Evolutionary conservation across 371 early-diverging fungal genomes (phyloP).

Genomic region (Zychaea mexicana): DNA sequence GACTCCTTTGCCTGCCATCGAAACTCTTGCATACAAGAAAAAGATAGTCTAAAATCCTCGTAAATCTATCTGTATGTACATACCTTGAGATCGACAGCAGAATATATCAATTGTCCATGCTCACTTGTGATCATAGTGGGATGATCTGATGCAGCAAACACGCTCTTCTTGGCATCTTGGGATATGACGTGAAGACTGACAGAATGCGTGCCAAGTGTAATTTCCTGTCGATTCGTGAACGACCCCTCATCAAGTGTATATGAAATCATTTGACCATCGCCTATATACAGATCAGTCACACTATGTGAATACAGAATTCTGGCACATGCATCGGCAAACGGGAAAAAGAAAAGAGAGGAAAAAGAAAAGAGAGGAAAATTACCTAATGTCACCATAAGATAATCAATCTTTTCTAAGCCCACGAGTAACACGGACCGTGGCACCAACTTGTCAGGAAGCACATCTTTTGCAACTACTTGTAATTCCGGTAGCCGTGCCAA

Average conservation of each 20-base stretch:
- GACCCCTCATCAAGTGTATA: slow-evolving; percentile 46
- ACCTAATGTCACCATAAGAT: slow-evolving; percentile 79
- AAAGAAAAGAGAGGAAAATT: slow-evolving; percentile 5
- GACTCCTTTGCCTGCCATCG: too few species aligned
- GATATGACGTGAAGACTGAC: slow-evolving; percentile 60
- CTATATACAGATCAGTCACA: slow-evolving; percentile 28
- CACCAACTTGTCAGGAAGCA: slow-evolving; percentile 48
- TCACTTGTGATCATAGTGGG: slow-evolving; percentile 79
- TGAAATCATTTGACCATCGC: slow-evolving; percentile 77
- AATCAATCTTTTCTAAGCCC: slow-evolving; percentile 60
- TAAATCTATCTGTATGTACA: too few species aligned
- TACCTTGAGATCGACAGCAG: slow-evolving; percentile 80
- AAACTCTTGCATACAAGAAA: too few species aligned
- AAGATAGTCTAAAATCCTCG: too few species aligned
- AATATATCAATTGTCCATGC: slow-evolving; percentile 70
- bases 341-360: too few species aligned
- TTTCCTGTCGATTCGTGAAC: slow-evolving; percentile 51
- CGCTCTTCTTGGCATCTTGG: slow-evolving; percentile 45
- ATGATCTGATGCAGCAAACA: slow-evolving; percentile 83
- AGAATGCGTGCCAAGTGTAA: slow-evolving; percentile 73
- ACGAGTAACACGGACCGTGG: slow-evolving; percentile 74
- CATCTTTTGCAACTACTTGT: slow-evolving; percentile 35
- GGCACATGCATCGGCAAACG: too few species aligned
- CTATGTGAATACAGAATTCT: too few species aligned
- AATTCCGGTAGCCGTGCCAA: slow-evolving; percentile 59